Evolutionary conservation across 2,329 filamentous ascomycete genomes (phyloP), one percentile per base, ranked within the genome.

Genomic region (Ophioceras dolichostomum): DNA sequence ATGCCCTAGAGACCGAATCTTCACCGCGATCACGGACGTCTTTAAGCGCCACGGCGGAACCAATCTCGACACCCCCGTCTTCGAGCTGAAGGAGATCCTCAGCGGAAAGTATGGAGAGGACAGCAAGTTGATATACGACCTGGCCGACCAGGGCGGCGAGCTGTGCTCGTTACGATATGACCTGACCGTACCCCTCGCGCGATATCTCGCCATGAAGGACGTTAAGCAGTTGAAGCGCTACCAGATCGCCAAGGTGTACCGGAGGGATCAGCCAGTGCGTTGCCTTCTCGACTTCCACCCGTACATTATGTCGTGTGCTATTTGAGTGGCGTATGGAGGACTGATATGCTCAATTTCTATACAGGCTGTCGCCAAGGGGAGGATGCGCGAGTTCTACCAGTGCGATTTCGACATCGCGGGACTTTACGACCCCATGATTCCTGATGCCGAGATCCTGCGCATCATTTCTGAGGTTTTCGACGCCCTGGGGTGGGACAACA

Each of bases 391-490:
- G 61, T 94, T 94, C 61, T 94, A 93, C 65, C 88, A 95, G 61
- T 95, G 88, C 64, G 89, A 96, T 62, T 93, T 95, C 54, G 88
- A 95, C 56, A 89, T 95, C 61, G 88, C 88, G 10, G 87, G 88
- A 43, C 67, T 65, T 30, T 93, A 86, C 63, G 89, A 94, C 55
- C 62, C 84, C 38, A 94, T 95, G 87, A 72, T 94, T 19, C 85
- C 88, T 39, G 89, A 95, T 53, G 83, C 87, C 27, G 88, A 95
- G 62, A 81, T 94, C 41, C 63, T 96, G 49, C 73, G 82, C 40
- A 87, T 95, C 46, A 75, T 84, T 35, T 78, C 76, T 49, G 87
- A 95, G 55, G 82, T 94, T 29, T 94, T 95, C 51, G 76, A 89
- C 47, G 74, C 73, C 34, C 67, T 95, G 26, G 81, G 79, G 16